Base-by-base conservation (phyloP, 768 basidiomycete species). In the Holtermannia corniformis region DNA sequence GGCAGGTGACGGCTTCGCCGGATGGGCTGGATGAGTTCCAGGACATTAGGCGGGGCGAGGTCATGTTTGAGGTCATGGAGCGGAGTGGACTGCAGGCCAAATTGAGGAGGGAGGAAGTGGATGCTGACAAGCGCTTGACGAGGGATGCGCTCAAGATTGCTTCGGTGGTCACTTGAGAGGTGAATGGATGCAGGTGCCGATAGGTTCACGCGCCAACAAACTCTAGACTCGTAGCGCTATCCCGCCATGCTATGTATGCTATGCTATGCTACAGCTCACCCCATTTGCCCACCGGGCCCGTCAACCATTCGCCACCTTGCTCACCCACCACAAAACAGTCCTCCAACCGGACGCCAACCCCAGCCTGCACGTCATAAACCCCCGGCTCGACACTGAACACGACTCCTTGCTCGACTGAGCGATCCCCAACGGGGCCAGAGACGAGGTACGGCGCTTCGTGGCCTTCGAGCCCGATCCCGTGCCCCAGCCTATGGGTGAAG, bases 391-490 rank as follows among this genome's bases (percentile, higher is more conserved):
- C 77, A 5, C 85, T 87, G 73, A 90, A 90, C 0, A 83, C 78
- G 62, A 87, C 82, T 1, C 86, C 86, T 2, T 64, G 72, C 43
- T 78, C 71, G 48, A 87, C 80, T 37, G 78, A 60, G 57, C 77
- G 78, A 11, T 78, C 63, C 25, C 80, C 83, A 14, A 82, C 81
- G 11, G 50, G 44, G 16, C 61, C 61, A n/a, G 84, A 85, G 44
- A 80, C 79, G 19, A 92, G 75, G 68, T 88, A 89, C 0, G 87
- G 87, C 5, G 78, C 75, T 71, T 91, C 87, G 58, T 91, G 89
- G 5, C 78, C 82, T 70, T 90, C 86, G 3, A 91, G 73, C 2
- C 87, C 87, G 26, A 92, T 89, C 1, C 87, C 87, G 47, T 63
- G 49, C 13, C 57, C 64, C 47, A 90, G 75, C 45, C 87, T 75